Base-by-base conservation (phyloP, 1,139 yeast species). In the Yamadazyma friedrichii region DNA sequence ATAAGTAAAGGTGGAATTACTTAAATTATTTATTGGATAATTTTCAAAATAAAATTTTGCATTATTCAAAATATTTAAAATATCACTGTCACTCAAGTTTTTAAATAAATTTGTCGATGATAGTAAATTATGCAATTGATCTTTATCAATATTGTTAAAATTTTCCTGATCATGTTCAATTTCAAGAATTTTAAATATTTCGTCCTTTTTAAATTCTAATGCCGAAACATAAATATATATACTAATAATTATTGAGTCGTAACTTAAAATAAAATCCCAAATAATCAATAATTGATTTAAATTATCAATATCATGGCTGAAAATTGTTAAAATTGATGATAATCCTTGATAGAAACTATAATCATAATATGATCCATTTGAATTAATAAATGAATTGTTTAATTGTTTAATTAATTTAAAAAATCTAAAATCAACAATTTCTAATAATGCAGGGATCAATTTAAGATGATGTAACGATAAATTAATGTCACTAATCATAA, bases 251-350 rank as follows among this genome's bases (percentile, higher is more conserved):
- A 68, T 67, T 1, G 80, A 67, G 15, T 65, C 66, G 41, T 74
- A 66, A 28, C 80, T 70, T 37, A 86, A 59, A 9, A 80, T 64
- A 45, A 71, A 78, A 56, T 85, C 94, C 79, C 89, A 84, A 4
- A 87, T 56, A 4, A 68, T 58, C 38, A 80, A 63, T 12, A 84
- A 59, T 27, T 78, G 77, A n/a, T 66, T 65, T 35, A 75, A 62
- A 36, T 71, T 67, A 15, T 65, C 58, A 26, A 85, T 54, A 49
- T 88, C 93, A 59, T 93, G 98, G 11, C 94, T 70, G 59, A 82
- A 88, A 37, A 88, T 54, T 0, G 98, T 88, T 35, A 93, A 68
- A 1, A 91, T 67, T 1, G 94, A 77, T 10, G 96, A 84, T 9
- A 93, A 61, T 0, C 88, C 87, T 43, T 62, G 76, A 52, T 76